A percentile compares a stretch with the other conserved stretches of the same genome.
These are phyloP conservation scores for Coemansia sp. DNA, from an alignment of 192 early-diverging fungal genomes.

Conservation along the genomic window DNA sequence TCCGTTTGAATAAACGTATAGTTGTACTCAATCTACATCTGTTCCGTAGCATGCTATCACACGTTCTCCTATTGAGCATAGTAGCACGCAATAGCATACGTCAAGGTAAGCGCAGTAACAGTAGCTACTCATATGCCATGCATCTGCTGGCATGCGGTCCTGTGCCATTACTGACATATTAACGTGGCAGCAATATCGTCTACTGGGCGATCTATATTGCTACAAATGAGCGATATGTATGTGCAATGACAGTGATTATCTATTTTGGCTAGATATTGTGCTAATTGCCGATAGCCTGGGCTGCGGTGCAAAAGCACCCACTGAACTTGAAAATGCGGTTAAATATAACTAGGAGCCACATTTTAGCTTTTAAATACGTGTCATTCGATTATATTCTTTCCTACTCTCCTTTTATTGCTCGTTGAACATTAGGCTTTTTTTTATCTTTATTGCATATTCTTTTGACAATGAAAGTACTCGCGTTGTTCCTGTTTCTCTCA, in stretches of 20 bases:
- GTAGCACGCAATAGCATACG: background rate
- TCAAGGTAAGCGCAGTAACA: background rate
- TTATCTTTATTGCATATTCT: background rate
- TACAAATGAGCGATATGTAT: slow-evolving; percentile 10
- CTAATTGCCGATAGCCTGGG: background rate
- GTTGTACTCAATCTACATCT: background rate
- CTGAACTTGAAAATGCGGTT: slow-evolving; percentile 2
- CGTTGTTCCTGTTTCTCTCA: slow-evolving; percentile 40
- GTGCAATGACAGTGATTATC: slow-evolving; percentile 2
- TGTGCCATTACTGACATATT: slow-evolving; percentile 9
- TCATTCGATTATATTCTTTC: background rate
- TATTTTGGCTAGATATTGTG: background rate
- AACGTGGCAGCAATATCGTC: slow-evolving; percentile 1
- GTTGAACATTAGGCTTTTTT: slow-evolving; percentile 1
- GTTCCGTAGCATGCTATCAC: no score
- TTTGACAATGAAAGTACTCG: slow-evolving; percentile 38
- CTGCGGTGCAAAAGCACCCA: background rate
- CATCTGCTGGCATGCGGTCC: slow-evolving; percentile 10
- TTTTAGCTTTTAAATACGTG: background rate
- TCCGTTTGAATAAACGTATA: no score
- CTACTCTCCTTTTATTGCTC: slow-evolving; percentile 4
- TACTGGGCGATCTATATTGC: slow-evolving; percentile 5
- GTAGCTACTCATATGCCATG: slow-evolving; percentile 11
- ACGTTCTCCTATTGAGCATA: background rate
- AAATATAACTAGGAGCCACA: slow-evolving; percentile 8